These are phyloP conservation scores for Suillus fuscotomentosus DNA, from an alignment of 768 basidiomycete genomes.

Conservation along the genomic window DNA sequence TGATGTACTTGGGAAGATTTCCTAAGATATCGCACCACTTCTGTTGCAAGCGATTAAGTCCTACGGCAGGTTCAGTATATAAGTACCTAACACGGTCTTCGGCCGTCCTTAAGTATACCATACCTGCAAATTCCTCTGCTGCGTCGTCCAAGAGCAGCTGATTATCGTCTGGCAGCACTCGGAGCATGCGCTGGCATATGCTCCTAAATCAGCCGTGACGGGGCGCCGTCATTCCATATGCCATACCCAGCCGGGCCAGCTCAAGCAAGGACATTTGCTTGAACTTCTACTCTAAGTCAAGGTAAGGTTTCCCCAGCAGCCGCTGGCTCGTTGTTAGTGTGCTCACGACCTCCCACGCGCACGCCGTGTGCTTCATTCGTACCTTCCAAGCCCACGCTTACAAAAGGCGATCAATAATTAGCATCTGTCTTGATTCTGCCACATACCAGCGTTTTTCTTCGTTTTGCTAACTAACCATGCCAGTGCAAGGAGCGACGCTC, in stretches of 20 bases:
- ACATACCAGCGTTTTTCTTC: slow-evolving; percentile 10
- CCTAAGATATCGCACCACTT: background rate
- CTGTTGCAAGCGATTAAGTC: background rate
- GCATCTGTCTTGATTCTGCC: slow-evolving; percentile 1
- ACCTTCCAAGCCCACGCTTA: slow-evolving; percentile 16
- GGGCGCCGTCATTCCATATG: slow-evolving; percentile 2
- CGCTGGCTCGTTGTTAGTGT: background rate
- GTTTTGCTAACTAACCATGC: slow-evolving; percentile 13
- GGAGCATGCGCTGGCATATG: background rate
- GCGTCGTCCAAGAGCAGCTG: background rate
- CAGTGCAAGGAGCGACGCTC: slow-evolving; percentile 22
- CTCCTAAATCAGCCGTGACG: slow-evolving; percentile 5
- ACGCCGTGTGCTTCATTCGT: slow-evolving; percentile 13
- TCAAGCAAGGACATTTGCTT: background rate
- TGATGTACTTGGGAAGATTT: background rate
- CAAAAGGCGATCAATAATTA: slow-evolving; percentile 9
- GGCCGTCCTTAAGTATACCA: background rate
- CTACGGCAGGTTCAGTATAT: background rate
- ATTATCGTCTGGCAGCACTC: background rate
- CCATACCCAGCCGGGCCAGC: background rate
- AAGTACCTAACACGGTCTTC: background rate
- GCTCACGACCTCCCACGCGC: slow-evolving; percentile 21
- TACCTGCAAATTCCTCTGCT: background rate
- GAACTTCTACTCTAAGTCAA: slow-evolving; percentile 1
- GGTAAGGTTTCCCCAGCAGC: slow-evolving; percentile 3